Evolutionary conservation across 495 filamentous ascomycete genomes (phyloP).

Genomic region (Hypoxylon lienhwacheense): DNA sequence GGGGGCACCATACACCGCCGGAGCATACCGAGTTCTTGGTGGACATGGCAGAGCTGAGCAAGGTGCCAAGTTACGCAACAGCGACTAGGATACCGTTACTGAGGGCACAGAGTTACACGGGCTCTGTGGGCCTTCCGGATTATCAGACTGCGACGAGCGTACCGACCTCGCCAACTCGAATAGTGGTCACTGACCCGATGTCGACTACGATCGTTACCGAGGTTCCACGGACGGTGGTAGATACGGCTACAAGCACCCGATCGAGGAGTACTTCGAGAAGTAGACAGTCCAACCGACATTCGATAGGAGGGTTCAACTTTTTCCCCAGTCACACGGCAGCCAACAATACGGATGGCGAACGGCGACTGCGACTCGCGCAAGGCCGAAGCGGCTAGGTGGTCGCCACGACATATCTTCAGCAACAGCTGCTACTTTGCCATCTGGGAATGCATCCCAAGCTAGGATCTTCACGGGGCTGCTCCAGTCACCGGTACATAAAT

Average conservation of each 20-base stretch:
- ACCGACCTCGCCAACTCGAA: conserved; percentile 38
- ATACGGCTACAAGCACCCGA: conserved; percentile 4
- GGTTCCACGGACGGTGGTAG: conserved; percentile 2
- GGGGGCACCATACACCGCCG: conserved; percentile 54
- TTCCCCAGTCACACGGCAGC: conserved; percentile 32
- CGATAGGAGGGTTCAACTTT: conserved; percentile 36
- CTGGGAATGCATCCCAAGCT: conserved; percentile 14
- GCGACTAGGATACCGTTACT: conserved; percentile 65
- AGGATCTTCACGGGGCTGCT: conserved; percentile 9
- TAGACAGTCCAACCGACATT: conserved; percentile 24
- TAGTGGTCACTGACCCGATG: conserved; percentile 38
- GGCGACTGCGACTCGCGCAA: conserved; percentile 33
- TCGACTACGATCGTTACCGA: conserved; percentile 40
- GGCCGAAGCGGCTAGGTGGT: conserved; percentile 26
- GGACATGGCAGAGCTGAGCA: conserved; percentile 65
- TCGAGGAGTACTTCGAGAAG: conserved; percentile 30
- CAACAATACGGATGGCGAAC: conserved; percentile 30
- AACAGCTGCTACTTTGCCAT: conserved; percentile 27
- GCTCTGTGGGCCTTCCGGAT: conserved; percentile 41
- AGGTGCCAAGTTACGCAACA: conserved; percentile 80
- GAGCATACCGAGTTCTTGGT: conserved; percentile 65
- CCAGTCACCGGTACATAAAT: conserved; percentile 31
- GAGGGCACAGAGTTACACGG: conserved; percentile 29
- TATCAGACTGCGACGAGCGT: conserved; percentile 47
- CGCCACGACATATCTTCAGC: conserved; percentile 15